Conservation (phyloP, 1,284 basidiomycete species). For the Cutaneotrichosporon sp. region DNA sequence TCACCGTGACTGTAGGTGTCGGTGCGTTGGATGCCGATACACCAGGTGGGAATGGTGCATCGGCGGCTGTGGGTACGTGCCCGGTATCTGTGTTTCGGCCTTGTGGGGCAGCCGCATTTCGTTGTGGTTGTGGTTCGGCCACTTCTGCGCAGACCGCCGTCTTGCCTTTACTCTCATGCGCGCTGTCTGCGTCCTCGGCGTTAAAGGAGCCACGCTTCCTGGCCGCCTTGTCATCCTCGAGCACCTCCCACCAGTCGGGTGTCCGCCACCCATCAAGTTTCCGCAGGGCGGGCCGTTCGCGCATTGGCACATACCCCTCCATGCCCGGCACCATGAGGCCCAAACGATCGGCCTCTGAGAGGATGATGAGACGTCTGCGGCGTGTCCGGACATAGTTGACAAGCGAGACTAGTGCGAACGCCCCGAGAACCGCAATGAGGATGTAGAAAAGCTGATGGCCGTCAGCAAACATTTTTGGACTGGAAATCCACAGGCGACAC, state of each 20-base stretch:
- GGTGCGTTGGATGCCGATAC: neutral
- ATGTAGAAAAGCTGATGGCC: constrained; percentile 41
- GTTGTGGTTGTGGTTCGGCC: no score
- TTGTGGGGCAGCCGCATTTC: no score
- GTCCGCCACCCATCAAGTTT: constrained; percentile 27
- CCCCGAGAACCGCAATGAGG: constrained; percentile 41
- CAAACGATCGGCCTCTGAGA: constrained; percentile 37
- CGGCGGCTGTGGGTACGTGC: no score
- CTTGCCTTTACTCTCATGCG: neutral
- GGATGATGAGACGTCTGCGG: constrained; percentile 29
- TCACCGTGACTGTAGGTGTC: neutral
- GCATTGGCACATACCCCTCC: constrained; percentile 40
- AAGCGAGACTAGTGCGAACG: constrained; percentile 39
- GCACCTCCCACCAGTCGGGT: constrained; percentile 45
- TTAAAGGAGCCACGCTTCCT: neutral
- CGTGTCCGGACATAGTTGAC: constrained; percentile 35
- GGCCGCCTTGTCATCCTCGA: neutral
- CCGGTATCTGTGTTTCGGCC: no score
- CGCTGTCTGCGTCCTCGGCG: neutral
- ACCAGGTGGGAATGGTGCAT: no score
- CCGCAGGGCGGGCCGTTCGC: constrained; percentile 26
- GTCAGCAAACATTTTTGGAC: neutral
- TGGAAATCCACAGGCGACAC: neutral
- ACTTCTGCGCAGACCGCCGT: no score
- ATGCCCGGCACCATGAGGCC: constrained; percentile 44